Base-by-base conservation (phyloP, 1,284 basidiomycete species). In the Malassezia equina region DNA sequence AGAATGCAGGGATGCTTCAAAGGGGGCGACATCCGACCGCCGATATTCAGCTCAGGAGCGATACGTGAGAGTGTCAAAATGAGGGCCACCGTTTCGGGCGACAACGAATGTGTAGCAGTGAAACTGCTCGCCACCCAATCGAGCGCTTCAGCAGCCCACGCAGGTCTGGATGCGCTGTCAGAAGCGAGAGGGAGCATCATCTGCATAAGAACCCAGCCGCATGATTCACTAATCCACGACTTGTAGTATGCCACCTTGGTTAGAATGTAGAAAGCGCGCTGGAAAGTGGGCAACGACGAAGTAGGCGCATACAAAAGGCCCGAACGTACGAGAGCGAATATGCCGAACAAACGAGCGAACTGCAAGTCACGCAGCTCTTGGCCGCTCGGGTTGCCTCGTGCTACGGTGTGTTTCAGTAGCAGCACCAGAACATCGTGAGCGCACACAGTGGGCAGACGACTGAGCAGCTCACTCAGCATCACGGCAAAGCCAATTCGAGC, bases 401-500 rank as follows among this genome's bases (percentile, higher is more conserved):
- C 33, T 81, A 87, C 61, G 3, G 60, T 61, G 28, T 68, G 58
- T 29, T 66, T 64, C 44, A 71, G 60, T 33, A 71, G 48, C 39
- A 69, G 65, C 15, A 51, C 48, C 44, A 72, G 65, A 21, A 68
- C 51, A 57, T 70, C 65, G 32, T 59, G 50, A 83, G 39, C 84
- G 83, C 47, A 82, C 81, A 95, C 81, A 5, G 86, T 86, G 59
- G 84, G 79, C 67, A 95, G 80, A 42, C 85, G 81, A 19, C 85
- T 83, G 31, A 96, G 78, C 1, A 96, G 80, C 89, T 95, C 91
- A 1, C 93, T 90, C 63, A 98, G 79, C 17, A 90, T 89, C 40
- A 96, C 91, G 7, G 91, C 88, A 73, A 96, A 98, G 12, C 93
- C 93, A 31, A 94, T 78, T 62, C 93, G 78, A 72, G 89, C 90